Evolutionary conservation across 257 asterid species (phyloP).

Genomic region (Leonotis leonurus): DNA sequence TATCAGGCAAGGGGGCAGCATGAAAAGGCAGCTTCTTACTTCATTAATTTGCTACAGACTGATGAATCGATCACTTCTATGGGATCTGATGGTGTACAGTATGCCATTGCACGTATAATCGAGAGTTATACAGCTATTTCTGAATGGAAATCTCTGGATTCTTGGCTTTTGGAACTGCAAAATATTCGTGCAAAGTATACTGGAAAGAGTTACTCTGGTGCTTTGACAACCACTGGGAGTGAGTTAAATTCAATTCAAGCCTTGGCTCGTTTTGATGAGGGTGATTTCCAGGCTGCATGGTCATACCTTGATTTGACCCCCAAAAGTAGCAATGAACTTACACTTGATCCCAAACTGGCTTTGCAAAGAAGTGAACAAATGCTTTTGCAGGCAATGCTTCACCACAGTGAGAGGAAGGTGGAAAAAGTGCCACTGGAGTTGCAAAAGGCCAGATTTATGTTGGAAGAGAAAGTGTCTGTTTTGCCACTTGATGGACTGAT

Average conservation of each 20-base stretch:
- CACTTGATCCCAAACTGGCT: slow-evolving; percentile 90
- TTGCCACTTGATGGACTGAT: slow-evolving; percentile 82
- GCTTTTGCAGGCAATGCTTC: slow-evolving; percentile 98
- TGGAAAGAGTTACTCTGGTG: slow-evolving; percentile 86
- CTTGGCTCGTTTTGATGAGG: slow-evolving; percentile 88
- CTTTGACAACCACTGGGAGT: slow-evolving; percentile 94
- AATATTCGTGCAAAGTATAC: slow-evolving; percentile 76
- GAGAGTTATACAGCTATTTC: slow-evolving; percentile 81
- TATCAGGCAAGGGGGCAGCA: slow-evolving; percentile 87
- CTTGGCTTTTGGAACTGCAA: slow-evolving; percentile 93
- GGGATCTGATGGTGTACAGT: slow-evolving; percentile 90
- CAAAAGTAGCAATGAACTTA: slow-evolving; percentile 81
- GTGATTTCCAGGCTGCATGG: slow-evolving; percentile 88
- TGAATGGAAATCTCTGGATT: slow-evolving; percentile 95
- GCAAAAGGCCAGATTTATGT: slow-evolving; percentile 75
- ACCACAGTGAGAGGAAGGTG: slow-evolving; percentile 60
- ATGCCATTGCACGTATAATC: slow-evolving; percentile 72
- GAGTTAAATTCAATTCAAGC: slow-evolving; percentile 89
- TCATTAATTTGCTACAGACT: slow-evolving; percentile 67
- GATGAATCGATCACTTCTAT: slow-evolving; percentile 79
- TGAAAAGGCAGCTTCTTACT: slow-evolving; percentile 96
- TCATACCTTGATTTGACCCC: slow-evolving; percentile 94
- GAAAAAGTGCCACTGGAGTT: slow-evolving; percentile 72
- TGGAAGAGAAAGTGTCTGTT: slow-evolving; percentile 72
- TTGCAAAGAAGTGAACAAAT: slow-evolving; percentile 96